Conservation (phyloP, 768 basidiomycete species). For the Lentinula detonsa region DNA sequence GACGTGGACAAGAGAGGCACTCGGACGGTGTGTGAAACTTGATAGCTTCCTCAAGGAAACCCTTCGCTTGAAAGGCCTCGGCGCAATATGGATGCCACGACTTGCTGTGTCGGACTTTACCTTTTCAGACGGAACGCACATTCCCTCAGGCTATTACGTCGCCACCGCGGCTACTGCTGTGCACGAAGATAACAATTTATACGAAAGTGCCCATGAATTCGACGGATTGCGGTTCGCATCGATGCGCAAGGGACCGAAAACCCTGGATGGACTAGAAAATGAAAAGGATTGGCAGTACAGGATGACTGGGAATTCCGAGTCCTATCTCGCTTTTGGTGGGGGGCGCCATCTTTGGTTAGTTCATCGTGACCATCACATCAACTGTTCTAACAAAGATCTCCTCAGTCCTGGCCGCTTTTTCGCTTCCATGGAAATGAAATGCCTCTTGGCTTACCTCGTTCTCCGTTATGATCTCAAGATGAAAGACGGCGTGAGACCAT, state of each 20-base stretch:
- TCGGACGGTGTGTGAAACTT: conserved; percentile 30
- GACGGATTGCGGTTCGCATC: conserved; percentile 34
- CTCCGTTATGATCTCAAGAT: conserved; percentile 32
- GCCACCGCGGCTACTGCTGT: conserved; percentile 14
- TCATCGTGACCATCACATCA: background rate
- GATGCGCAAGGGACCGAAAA: conserved; percentile 6
- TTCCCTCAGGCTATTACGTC: conserved; percentile 25
- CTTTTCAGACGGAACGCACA: conserved; percentile 30
- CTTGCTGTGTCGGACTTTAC: conserved; percentile 22
- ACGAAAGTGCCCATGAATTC: conserved; percentile 29
- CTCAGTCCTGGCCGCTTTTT: conserved; percentile 38
- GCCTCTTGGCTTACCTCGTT: conserved; percentile 33
- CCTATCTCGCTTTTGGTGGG: conserved; percentile 28
- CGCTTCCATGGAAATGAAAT: conserved; percentile 31
- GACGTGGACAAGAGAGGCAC: conserved; percentile 29
- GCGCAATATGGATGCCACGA: conserved; percentile 20
- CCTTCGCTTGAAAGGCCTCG: conserved; percentile 25
- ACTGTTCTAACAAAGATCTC: background rate
- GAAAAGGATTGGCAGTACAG: conserved; percentile 16
- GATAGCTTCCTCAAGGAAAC: conserved; percentile 39
- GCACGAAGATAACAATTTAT: conserved; percentile 30
- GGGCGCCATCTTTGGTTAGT: conserved; percentile 29
- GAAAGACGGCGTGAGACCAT: conserved; percentile 26
- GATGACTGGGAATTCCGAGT: conserved; percentile 21
- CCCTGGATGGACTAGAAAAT: conserved; percentile 15